Evolutionary conservation across 73 alveolate genomes (phyloP), one percentile per base, ranked within the genome.

Genomic region (Paramecium octaurelia): DNA sequence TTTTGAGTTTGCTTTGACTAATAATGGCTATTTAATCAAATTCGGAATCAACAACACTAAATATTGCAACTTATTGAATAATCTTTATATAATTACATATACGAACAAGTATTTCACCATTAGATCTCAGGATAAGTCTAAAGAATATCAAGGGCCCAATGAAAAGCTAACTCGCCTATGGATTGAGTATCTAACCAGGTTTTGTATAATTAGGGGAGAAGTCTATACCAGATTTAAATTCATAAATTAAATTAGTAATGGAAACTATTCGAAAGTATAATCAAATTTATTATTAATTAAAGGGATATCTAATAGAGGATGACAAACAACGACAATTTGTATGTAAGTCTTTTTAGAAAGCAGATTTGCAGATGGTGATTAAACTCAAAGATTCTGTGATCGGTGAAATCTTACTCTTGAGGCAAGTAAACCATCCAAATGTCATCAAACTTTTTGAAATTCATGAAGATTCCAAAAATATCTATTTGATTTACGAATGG

Each of bases 201-300:
- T 44, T 46, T 80, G 91, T 23, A 48, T 80, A 1, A 46, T 35
- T 2, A 40, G 70, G 10, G 91, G 91, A 11, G 35, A 24, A 35
- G 29, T 80, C 12, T 31, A 40, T 43, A 31, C n/a, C 5, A 80
- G 50, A 23, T 80, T 24, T 46, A 20, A 23, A 18, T 80, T 80
- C 24, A 21, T 80, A 3, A 80, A 80, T 24, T 48, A 80, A 48
- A 80, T 80, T 27, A 80, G 73, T 46, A 80, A 44, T 44, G 91
- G 91, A 27, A 80, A 80, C 20, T 80, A 42, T 46, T 80, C 91
- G 16, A 80, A 80, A 42, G 91, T 80, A 80, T 23, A 54, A 18
- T 18, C 2, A 54, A 4, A 10, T 23, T 18, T 20, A 8, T 9
- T 80, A 23, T 31, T 80, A n/a, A 54, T 54, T 1, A 8, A 12